phyloP scores from a whole-genome alignment of 768 basidiomycete species.

The Collybia sp. region DNA sequence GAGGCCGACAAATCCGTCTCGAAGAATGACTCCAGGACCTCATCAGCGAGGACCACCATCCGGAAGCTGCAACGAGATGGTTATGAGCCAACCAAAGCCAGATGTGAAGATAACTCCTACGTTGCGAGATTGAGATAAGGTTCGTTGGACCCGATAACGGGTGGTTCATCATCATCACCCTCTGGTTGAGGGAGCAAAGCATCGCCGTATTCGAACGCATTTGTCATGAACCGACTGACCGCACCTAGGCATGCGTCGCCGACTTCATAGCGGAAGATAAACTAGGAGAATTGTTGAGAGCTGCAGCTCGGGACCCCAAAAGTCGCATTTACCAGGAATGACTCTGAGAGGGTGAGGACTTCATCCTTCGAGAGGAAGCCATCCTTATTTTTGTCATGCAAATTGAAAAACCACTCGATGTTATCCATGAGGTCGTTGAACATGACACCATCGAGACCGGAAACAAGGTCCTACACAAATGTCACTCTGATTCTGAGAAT shows the following conservation, averaged over 20 bases:
- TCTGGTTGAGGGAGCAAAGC: conserved; percentile 67
- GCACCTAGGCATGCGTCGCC: conserved; percentile 97
- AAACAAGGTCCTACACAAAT: conserved; percentile 70
- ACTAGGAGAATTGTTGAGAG: conserved; percentile 39
- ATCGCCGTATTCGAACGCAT: conserved; percentile 97
- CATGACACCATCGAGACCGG: conserved; percentile 87
- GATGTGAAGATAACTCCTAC: conserved; percentile 25
- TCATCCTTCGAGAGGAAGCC: conserved; percentile 96
- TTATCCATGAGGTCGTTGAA: conserved; percentile 98
- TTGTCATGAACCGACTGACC: conserved; percentile 95
- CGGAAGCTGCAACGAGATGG: conserved; percentile 71
- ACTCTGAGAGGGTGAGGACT: conserved; percentile 91
- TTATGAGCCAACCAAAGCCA: conserved; percentile 4
- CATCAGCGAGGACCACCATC: conserved; percentile 97
- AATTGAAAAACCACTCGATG: conserved; percentile 97
- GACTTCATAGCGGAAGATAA: conserved; percentile 95
- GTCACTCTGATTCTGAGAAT: neutral
- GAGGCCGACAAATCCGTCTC: conserved; percentile 87
- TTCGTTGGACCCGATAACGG: conserved; percentile 63
- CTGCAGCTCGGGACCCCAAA: neutral
- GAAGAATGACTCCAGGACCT: conserved; percentile 95
- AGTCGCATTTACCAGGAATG: conserved; percentile 64
- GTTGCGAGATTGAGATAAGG: conserved; percentile 93
- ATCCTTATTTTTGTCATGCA: conserved; percentile 96
- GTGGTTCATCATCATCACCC: conserved; percentile 21